Evolutionary conservation across 257 asterid species (phyloP).

Genomic region (Solanum piurae): DNA sequence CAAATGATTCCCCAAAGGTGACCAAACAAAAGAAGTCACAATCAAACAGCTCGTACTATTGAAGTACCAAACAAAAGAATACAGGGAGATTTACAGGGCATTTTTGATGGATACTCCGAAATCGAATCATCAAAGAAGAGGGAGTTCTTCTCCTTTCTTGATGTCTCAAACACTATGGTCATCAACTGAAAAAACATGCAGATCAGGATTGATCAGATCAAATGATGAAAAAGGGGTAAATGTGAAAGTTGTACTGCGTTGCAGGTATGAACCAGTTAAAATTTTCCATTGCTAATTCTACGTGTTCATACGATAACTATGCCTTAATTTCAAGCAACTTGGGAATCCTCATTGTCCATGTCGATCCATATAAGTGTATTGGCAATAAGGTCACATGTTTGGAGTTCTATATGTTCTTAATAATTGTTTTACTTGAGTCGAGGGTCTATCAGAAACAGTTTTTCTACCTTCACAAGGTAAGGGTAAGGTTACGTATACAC

Average conservation of each 20-base stretch:
- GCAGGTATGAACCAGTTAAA: conserved; percentile 24
- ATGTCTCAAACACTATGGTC: conserved; percentile 44
- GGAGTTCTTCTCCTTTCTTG: background rate
- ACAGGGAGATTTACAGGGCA: background rate
- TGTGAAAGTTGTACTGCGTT: conserved; percentile 37
- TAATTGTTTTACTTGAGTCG: background rate
- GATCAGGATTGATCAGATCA: conserved; percentile 7
- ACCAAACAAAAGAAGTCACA: background rate
- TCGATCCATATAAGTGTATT: background rate
- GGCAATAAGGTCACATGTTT: background rate
- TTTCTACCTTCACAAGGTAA: background rate
- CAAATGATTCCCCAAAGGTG: background rate
- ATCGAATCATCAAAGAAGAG: conserved; percentile 8
- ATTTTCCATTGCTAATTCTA: background rate
- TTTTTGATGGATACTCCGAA: conserved; percentile 5
- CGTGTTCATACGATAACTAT: background rate
- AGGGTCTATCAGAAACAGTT: background rate
- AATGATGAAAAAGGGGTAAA: conserved; percentile 23
- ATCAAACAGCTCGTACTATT: background rate
- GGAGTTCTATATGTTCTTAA: background rate
- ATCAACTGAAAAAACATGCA: conserved; percentile 21
- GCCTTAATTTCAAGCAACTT: background rate
- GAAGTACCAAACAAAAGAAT: background rate
- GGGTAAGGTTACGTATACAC: background rate
- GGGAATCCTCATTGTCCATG: background rate